These are phyloP conservation scores for Lentinus tigrinus DNA, from an alignment of 768 basidiomycete species.

Conservation along the genomic window DNA sequence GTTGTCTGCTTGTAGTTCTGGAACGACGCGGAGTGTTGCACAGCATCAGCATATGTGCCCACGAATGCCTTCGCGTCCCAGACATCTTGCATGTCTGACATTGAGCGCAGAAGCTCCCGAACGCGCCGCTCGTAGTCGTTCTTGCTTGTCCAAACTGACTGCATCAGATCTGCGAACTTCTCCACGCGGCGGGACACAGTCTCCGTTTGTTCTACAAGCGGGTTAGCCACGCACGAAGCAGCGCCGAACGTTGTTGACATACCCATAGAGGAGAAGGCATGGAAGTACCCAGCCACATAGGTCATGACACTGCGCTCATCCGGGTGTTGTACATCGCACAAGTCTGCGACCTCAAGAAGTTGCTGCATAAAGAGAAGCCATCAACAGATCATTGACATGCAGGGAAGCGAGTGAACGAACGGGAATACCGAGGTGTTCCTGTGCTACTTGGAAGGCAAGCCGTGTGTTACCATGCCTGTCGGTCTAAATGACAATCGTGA, in stretches of 20 bases:
- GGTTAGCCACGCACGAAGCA: constrained; percentile 1
- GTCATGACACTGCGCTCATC: constrained; percentile 99
- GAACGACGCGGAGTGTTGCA: constrained; percentile 70
- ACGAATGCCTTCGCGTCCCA: constrained; percentile 70
- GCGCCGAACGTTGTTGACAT: constrained; percentile 5
- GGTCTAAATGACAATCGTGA: constrained; percentile 40
- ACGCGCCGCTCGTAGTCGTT: constrained; percentile 94
- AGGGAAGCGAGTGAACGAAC: constrained; percentile 44
- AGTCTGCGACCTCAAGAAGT: constrained; percentile 93
- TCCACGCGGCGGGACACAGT: constrained; percentile 91
- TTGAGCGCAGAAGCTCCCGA: constrained; percentile 64
- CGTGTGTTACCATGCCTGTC: constrained; percentile 82
- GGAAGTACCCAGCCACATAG: constrained; percentile 96
- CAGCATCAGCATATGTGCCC: constrained; percentile 80
- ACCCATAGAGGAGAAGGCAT: constrained; percentile 98
- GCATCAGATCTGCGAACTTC: constrained; percentile 95
- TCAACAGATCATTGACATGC: constrained; percentile 9
- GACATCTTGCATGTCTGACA: constrained; percentile 61
- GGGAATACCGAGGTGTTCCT: constrained; percentile 86
- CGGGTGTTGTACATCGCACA: constrained; percentile 83
- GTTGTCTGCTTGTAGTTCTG: constrained; percentile 79
- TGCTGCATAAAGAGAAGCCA: constrained; percentile 47
- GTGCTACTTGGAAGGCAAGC: constrained; percentile 85
- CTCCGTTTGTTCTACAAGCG: constrained; percentile 79
- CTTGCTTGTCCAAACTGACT: constrained; percentile 80